These are phyloP conservation scores for maize (Zea mays) DNA, from an alignment of 176 grass and related monocot species.

Conservation along the genomic window DNA sequence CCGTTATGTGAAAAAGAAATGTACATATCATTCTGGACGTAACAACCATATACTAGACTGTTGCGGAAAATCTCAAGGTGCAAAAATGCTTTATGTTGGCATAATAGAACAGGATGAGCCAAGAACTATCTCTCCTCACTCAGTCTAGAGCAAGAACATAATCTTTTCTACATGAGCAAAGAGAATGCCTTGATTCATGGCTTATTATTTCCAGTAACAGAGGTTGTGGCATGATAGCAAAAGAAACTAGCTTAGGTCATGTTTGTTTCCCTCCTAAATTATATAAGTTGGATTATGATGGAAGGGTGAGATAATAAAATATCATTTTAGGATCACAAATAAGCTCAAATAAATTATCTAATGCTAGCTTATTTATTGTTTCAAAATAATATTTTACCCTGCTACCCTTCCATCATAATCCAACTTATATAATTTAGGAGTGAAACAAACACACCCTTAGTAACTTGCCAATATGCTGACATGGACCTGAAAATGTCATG, in stretches of 20 bases:
- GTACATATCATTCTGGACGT: not conserved
- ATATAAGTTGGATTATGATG: too few species aligned
- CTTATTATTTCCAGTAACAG: conserved; percentile 21
- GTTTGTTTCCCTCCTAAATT: too few species aligned
- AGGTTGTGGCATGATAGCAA: not conserved
- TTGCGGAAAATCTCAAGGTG: not conserved
- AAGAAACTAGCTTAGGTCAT: not conserved
- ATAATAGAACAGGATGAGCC: conserved; percentile 35
- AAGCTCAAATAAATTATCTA: too few species aligned
- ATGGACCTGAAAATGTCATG: not conserved
- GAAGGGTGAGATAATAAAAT: too few species aligned
- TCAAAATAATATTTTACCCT: too few species aligned
- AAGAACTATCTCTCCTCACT: conserved; percentile 1
- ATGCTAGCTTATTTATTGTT: too few species aligned
- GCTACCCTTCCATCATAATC: too few species aligned
- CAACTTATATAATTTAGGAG: too few species aligned
- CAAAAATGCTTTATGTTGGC: conserved; percentile 20
- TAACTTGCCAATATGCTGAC: not conserved
- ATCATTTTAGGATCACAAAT: too few species aligned
- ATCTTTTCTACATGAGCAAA: conserved; percentile 30
- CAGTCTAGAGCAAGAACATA: not conserved
- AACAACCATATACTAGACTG: not conserved
- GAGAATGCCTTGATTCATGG: conserved; percentile 27
- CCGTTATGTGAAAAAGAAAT: not conserved
- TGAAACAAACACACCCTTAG: too few species aligned